Percentiles rank a stretch among this genome's conserved stretches.
Conservation (phyloP, 192 early-diverging fungal species). For the Gaertneriomyces semiglobifer region DNA sequence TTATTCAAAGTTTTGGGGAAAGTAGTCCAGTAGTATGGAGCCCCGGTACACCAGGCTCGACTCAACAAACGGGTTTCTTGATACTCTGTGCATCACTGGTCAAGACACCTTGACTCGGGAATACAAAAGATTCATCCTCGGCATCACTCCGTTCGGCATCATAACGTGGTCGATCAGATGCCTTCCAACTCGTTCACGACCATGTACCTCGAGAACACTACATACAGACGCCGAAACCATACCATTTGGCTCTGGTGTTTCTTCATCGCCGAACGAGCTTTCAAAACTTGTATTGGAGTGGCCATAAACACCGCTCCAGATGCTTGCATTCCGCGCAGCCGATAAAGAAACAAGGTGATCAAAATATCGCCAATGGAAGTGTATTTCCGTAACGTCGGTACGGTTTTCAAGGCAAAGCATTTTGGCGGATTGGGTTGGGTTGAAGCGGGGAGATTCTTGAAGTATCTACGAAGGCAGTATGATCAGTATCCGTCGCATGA, state of each 20-base stretch:
- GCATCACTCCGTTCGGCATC: too few species aligned
- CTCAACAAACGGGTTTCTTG: too few species aligned
- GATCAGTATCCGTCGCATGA: too few species aligned
- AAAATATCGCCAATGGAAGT: conserved; percentile 45
- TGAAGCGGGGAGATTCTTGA: conserved; percentile 6
- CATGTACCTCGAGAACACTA: conserved; percentile 88
- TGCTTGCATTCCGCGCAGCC: background rate
- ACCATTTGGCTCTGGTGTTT: conserved; percentile 79
- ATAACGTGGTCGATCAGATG: conserved; percentile 19
- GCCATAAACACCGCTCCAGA: conserved; percentile 19
- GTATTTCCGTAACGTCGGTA: conserved; percentile 49
- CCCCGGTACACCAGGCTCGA: too few species aligned
- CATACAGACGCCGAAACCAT: conserved; percentile 89
- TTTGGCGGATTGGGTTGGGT: conserved; percentile 48
- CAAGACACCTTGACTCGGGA: too few species aligned
- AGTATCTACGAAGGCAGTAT: conserved; percentile 6
- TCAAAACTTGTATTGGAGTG: conserved; percentile 6
- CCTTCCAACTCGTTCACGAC: conserved; percentile 66
- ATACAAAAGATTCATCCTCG: too few species aligned
- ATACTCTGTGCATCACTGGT: too few species aligned
- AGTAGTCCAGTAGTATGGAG: too few species aligned
- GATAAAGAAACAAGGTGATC: conserved; percentile 20
- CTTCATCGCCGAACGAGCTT: conserved; percentile 25
- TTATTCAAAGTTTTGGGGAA: too few species aligned
- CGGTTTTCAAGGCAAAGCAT: conserved; percentile 41